Base-by-base conservation (phyloP, 2,329 filamentous ascomycete genomes). In the Fusarium drepaniforme region DNA sequence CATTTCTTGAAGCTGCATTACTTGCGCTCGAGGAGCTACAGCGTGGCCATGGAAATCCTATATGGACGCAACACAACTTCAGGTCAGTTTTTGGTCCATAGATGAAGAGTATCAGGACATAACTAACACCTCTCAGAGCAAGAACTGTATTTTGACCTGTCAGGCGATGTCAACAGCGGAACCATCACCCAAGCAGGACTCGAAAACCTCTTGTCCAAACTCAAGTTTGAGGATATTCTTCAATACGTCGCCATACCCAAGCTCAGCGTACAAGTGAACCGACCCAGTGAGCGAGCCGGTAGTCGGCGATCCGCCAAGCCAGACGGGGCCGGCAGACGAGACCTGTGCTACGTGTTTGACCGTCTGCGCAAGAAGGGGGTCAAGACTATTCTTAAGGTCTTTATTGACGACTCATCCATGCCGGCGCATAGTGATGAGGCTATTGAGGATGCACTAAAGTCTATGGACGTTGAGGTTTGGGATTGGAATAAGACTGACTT, bases 401-500 rank as follows among this genome's bases (percentile, higher is more conserved):
- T 53, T 15, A 25, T 71, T 5, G 57, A 71, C 5, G 69, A 71
- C 30, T 59, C 56, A 16, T 18, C 16, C 5, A 38, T 13, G 2
- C 58, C 62, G 33, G 35, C 69, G 0, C 69, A 70, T 15, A 71
- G 66, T 18, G 67, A 71, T 8, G 66, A 69, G 15, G 69, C 69
- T 3, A 69, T 71, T 9, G 49, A 69, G 25, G 63, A 69, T 12
- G 62, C 66, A 8, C 30, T 71, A 0, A 42, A 61, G 30, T 30
- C 9, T 1, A 60, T 62, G 42, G 35, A 59, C 1, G 62, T 71
- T 4, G 62, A 70, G 30, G 40, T 71, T 8, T 69, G 66, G 66
- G 40, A 71, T 3, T 71, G 66, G 69, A 66, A 70, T 8, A 71
- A 66, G 62, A 30, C 42, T 9, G 69, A 71, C 42, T 21, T 71